Evolutionary conservation across 805 yeast genomes (phyloP).

Genomic region (Yarrowia porcina): DNA sequence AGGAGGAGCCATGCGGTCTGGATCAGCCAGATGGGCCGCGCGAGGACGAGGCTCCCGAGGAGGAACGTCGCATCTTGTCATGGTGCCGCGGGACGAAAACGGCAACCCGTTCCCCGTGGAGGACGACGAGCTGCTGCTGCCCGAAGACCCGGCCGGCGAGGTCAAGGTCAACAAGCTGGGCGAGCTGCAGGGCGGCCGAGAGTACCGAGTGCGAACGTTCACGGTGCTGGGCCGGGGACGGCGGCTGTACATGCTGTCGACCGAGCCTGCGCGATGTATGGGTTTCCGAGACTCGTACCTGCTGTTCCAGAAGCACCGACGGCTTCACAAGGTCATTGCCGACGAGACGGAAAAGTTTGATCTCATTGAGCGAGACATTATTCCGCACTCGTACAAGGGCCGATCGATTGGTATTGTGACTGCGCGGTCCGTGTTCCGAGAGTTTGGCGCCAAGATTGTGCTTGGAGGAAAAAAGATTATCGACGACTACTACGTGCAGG

Average conservation of each 20-base stretch:
- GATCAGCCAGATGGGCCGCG: conserved; percentile 28
- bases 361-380: conserved; percentile 70
- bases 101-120: conserved; percentile 63
- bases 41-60: conserved; percentile 29
- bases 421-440: conserved; percentile 83
- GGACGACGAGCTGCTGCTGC: conserved; percentile 75
- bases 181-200: conserved; percentile 64
- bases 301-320: conserved; percentile 79
- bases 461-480: conserved; percentile 72
- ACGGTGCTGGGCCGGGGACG: conserved; percentile 56
- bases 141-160: conserved; percentile 76
- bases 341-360: conserved; percentile 77
- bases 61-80: conserved; percentile 31
- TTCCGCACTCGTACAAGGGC: conserved; percentile 89
- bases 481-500: conserved; percentile 86
- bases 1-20: conserved; percentile 28
- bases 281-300: conserved; percentile 91
- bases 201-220: conserved; percentile 54
- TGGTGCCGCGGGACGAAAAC: conserved; percentile 55
- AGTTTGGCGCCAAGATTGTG: conserved; percentile 84
- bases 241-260: conserved; percentile 79
- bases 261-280: conserved; percentile 93
- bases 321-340: conserved; percentile 68
- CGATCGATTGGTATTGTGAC: conserved; percentile 86
- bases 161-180: conserved; percentile 69